These are phyloP conservation scores for Colletotrichum graminicola DNA, from an alignment of 2,329 filamentous ascomycete genomes.

Conservation along the genomic window DNA sequence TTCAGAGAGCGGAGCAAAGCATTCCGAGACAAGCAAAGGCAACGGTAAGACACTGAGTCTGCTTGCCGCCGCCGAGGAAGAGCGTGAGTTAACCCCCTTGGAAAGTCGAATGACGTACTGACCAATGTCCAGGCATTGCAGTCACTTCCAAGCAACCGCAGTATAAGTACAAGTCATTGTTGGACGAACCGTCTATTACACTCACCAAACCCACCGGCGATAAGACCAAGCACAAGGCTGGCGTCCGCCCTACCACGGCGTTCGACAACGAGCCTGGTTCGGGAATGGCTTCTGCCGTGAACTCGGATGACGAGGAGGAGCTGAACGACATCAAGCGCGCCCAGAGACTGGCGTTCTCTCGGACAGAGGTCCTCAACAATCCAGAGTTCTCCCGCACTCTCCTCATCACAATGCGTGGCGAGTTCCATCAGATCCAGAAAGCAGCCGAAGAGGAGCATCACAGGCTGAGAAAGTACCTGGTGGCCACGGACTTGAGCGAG, in stretches of 20 bases:
- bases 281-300: slow-evolving; percentile 69
- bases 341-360: slow-evolving; percentile 84
- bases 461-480: slow-evolving; percentile 88
- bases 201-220: slow-evolving; percentile 74
- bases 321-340: slow-evolving; percentile 87
- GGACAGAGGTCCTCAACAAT: slow-evolving; percentile 83
- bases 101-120: neutral
- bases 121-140: slow-evolving; percentile 60
- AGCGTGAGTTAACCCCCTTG: slow-evolving; percentile 69
- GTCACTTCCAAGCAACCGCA: slow-evolving; percentile 63
- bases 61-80: slow-evolving; percentile 81
- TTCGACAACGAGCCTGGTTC: slow-evolving; percentile 79
- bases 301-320: slow-evolving; percentile 89
- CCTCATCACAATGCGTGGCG: slow-evolving; percentile 89
- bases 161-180: slow-evolving; percentile 72
- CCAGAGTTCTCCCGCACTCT: slow-evolving; percentile 84
- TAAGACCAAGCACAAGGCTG: slow-evolving; percentile 67
- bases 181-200: slow-evolving; percentile 75
- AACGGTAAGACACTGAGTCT: slow-evolving; percentile 68
- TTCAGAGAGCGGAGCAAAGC: slow-evolving; percentile 56
- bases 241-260: slow-evolving; percentile 84
- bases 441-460: slow-evolving; percentile 84
- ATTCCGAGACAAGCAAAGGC: slow-evolving; percentile 52
- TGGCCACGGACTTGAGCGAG: slow-evolving; percentile 94
- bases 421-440: slow-evolving; percentile 81